Conservation (phyloP, 208 protist species). For the Acanthamoeba rhysodes region DNA sequence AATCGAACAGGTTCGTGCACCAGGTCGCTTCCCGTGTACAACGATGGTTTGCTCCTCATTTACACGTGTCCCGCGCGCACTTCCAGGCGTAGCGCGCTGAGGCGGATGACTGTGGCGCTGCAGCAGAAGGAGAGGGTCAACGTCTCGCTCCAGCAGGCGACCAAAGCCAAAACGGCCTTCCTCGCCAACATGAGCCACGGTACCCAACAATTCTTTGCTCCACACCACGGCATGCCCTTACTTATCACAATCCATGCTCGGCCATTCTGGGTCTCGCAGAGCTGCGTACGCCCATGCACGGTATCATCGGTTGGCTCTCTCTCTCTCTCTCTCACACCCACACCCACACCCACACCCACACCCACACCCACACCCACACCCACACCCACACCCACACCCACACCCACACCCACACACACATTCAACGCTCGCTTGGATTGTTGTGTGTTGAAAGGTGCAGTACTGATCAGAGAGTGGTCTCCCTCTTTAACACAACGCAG, state of each 20-base stretch:
- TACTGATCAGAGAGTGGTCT: too few relatives aligned
- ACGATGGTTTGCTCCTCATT: neutral
- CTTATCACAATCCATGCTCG: neutral
- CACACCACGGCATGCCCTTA: neutral
- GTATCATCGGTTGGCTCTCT: slow-evolving; percentile 8
- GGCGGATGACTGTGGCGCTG: neutral
- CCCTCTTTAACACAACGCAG: neutral
- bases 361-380: too few relatives aligned
- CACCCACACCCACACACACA: too few relatives aligned
- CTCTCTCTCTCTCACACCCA: too few relatives aligned
- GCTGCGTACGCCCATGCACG: slow-evolving; percentile 57
- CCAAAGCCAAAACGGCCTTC: slow-evolving; percentile 46
- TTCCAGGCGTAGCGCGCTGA: neutral
- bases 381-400: too few relatives aligned
- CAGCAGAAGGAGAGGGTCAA: slow-evolving; percentile 47
- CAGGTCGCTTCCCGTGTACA: neutral
- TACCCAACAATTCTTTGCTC: neutral
- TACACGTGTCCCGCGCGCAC: neutral
- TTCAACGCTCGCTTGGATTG: neutral
- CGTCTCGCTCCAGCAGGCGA: slow-evolving; percentile 17
- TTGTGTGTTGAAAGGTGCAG: too few relatives aligned
- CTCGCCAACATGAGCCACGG: slow-evolving; percentile 66
- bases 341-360: too few relatives aligned
- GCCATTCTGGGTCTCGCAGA: neutral
- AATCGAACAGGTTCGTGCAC: neutral